These are phyloP conservation scores for Fistulinella cinereoalba DNA, from an alignment of 1,284 basidiomycete species.

Conservation along the genomic window DNA sequence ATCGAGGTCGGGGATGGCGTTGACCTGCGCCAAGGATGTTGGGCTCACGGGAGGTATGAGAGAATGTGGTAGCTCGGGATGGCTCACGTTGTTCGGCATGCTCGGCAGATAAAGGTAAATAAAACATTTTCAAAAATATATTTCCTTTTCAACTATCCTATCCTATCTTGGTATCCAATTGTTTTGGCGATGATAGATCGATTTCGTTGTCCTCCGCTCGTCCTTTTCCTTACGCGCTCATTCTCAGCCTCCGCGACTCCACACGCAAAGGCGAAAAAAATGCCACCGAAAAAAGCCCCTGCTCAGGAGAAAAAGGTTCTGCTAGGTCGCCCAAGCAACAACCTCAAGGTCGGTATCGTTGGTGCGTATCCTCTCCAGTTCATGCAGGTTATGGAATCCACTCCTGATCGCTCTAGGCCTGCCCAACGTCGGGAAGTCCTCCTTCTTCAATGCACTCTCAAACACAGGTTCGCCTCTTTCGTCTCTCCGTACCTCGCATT, in stretches of 20 bases:
- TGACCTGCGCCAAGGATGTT: conserved; percentile 1
- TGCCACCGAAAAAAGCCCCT: conserved; percentile 84
- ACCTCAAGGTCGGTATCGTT: conserved; percentile 95
- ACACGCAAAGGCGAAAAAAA: conserved; percentile 53
- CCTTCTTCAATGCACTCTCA: conserved; percentile 94
- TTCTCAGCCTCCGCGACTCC: conserved; percentile 20
- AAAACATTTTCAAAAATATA: conserved; percentile 1
- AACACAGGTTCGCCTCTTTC: conserved; percentile 63
- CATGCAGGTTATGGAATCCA: conserved; percentile 15
- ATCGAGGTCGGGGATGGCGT: conserved; percentile 18
- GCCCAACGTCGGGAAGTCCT: conserved; percentile 93
- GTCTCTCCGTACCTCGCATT: background rate
- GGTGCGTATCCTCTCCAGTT: conserved; percentile 51
- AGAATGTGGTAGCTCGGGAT: background rate
- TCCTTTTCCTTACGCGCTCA: conserved; percentile 16
- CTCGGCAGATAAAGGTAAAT: conserved; percentile 24
- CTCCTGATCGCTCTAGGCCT: conserved; percentile 51
- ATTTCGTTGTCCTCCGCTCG: conserved; percentile 23
- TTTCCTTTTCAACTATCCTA: background rate
- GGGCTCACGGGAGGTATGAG: background rate
- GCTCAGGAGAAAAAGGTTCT: conserved; percentile 79
- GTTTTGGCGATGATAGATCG: conserved; percentile 36
- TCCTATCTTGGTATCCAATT: conserved; percentile 7
- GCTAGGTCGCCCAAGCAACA: conserved; percentile 89
- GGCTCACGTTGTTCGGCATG: conserved; percentile 12